Conservation (phyloP, 2,329 filamentous ascomycete species). For the Exophiala sideris region DNA sequence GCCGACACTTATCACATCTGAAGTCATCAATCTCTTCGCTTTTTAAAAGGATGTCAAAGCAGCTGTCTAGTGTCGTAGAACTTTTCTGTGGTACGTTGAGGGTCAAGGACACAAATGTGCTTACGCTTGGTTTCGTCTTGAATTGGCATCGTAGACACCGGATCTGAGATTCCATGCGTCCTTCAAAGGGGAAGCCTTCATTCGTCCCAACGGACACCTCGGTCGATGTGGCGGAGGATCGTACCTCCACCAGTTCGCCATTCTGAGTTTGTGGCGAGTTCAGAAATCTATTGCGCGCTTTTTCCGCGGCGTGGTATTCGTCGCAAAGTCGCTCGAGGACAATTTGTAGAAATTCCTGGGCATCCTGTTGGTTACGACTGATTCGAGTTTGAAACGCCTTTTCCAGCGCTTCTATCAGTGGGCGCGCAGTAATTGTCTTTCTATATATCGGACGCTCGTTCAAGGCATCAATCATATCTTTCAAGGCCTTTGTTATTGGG, state of each 20-base stretch:
- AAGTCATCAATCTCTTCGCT: conserved; percentile 96
- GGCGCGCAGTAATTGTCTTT: conserved; percentile 86
- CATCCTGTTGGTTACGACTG: conserved; percentile 92
- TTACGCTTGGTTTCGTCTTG: conserved; percentile 77
- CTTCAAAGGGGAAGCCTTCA: conserved; percentile 86
- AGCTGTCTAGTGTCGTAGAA: conserved; percentile 77
- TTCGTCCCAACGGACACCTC: conserved; percentile 39
- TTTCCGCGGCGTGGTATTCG: conserved; percentile 82
- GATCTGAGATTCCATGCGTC: conserved; percentile 88
- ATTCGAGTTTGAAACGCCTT: conserved; percentile 84
- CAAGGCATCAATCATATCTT: conserved; percentile 85
- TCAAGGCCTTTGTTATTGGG: conserved; percentile 79
- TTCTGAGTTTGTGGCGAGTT: conserved; percentile 26
- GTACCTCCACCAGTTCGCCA: conserved; percentile 36
- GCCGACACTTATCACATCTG: conserved; percentile 86
- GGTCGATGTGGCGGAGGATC: conserved; percentile 30
- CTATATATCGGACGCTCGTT: conserved; percentile 92
- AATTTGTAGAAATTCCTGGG: conserved; percentile 94
- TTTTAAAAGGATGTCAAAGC: conserved; percentile 92
- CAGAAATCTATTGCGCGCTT: conserved; percentile 56
- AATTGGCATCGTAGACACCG: conserved; percentile 88
- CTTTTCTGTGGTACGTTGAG: conserved; percentile 82
- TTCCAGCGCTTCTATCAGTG: conserved; percentile 80
- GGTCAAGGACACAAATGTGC: conserved; percentile 87
- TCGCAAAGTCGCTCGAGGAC: conserved; percentile 89